Percentiles rank a stretch among this genome's conserved stretches.
Evolutionary conservation across 768 basidiomycete species (phyloP).

Genomic region (Myochromella boudieri): DNA sequence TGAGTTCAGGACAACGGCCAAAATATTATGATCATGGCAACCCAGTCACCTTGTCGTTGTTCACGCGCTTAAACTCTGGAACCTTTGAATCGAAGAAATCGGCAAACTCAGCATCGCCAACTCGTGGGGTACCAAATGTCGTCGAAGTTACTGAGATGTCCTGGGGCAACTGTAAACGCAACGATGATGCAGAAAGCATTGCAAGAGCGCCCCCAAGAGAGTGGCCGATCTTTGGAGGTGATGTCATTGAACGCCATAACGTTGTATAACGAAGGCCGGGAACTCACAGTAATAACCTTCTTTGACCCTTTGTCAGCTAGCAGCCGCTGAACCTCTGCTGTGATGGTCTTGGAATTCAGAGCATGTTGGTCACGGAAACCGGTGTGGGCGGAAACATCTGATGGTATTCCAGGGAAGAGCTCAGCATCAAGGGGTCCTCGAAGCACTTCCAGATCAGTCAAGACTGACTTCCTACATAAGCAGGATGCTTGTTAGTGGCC

Average conservation of each 20-base stretch:
- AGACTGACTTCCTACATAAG: slow-evolving; percentile 37
- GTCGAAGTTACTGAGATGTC: slow-evolving; percentile 30
- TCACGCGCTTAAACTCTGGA: slow-evolving; percentile 25
- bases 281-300: slow-evolving; percentile 15
- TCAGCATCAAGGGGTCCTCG: slow-evolving; percentile 36
- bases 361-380: slow-evolving; percentile 53
- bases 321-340: slow-evolving; percentile 39
- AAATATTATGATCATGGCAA: no score
- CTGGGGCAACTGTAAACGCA: slow-evolving; percentile 34
- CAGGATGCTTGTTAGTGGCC: neutral
- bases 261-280: neutral
- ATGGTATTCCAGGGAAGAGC: slow-evolving; percentile 50
- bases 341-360: slow-evolving; percentile 31
- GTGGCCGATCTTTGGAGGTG: slow-evolving; percentile 32
- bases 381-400: slow-evolving; percentile 41
- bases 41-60: slow-evolving; percentile 22
- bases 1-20: slow-evolving; percentile 2
- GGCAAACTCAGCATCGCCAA: slow-evolving; percentile 38
- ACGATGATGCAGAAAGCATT: slow-evolving; percentile 37
- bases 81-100: slow-evolving; percentile 38
- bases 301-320: slow-evolving; percentile 28
- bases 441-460: slow-evolving; percentile 45
- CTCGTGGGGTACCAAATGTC: slow-evolving; percentile 39
- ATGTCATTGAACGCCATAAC: neutral
- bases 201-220: slow-evolving; percentile 45